Evolutionary conservation across 495 filamentous ascomycete genomes (phyloP).

Genomic region (Annulohypoxylon stygium): DNA sequence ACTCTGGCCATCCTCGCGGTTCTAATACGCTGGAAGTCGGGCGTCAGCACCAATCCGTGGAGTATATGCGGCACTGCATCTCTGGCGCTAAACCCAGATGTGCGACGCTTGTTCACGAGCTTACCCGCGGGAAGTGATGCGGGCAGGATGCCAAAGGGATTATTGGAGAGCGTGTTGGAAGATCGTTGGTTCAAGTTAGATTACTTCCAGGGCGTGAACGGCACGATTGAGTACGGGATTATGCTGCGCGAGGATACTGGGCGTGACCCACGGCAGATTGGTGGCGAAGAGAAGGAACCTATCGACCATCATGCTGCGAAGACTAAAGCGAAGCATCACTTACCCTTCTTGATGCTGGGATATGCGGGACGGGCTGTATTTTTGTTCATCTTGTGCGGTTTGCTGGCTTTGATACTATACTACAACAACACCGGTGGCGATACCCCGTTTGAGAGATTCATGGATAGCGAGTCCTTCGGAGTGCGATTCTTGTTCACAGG

Average conservation of each 20-base stretch:
- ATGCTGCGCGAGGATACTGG: conserved; percentile 28
- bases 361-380: conserved; percentile 47
- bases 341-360: conserved; percentile 55
- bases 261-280: neutral
- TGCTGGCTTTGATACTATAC: conserved; percentile 57
- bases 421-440: conserved; percentile 57
- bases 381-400: conserved; percentile 52
- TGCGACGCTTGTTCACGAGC: conserved; percentile 46
- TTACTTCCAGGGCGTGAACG: conserved; percentile 49
- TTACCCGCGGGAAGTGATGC: conserved; percentile 43
- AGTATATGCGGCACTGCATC: conserved; percentile 57
- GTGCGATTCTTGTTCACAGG: conserved; percentile 60
- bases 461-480: conserved; percentile 59
- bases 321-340: conserved; percentile 39
- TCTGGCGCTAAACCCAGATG: conserved; percentile 51
- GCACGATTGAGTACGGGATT: conserved; percentile 53
- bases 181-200: conserved; percentile 54
- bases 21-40: conserved; percentile 50
- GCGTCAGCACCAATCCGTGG: conserved; percentile 57
- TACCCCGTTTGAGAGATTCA: conserved; percentile 60
- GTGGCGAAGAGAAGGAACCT: conserved; percentile 29
- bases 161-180: conserved; percentile 41
- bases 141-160: conserved; percentile 38
- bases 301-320: conserved; percentile 26
- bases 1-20: conserved; percentile 44